Conservation (phyloP, 1,139 yeast genomes). For the Suhomyces guaymorum region DNA sequence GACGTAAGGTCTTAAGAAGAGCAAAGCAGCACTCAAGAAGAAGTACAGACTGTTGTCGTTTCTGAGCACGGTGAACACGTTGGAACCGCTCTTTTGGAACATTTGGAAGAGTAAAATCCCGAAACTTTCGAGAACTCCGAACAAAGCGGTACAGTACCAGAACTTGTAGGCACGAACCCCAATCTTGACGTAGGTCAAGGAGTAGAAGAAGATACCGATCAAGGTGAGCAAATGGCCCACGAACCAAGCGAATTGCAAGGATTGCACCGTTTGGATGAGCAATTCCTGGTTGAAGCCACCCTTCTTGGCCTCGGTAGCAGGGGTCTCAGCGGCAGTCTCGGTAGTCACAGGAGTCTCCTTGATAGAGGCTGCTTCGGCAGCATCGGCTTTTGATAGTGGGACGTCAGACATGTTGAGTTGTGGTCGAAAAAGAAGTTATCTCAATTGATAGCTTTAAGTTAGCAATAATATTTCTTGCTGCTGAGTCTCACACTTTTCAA, state of each 20-base stretch:
- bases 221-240: conserved; percentile 72
- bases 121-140: conserved; percentile 72
- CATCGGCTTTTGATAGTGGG: conserved; percentile 4
- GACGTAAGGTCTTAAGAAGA: conserved; percentile 53
- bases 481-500: conserved; percentile 2
- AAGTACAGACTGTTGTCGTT: conserved; percentile 75
- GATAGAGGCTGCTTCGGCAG: conserved; percentile 1
- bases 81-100: conserved; percentile 33
- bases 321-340: conserved; percentile 1
- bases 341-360: not conserved
- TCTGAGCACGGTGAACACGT: conserved; percentile 28
- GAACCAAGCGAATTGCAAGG: conserved; percentile 64
- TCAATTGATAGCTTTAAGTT: no score
- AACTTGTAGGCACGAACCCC: conserved; percentile 29
- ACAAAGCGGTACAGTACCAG: conserved; percentile 62
- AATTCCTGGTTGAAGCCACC: conserved; percentile 15
- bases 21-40: conserved; percentile 57
- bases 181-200: conserved; percentile 42
- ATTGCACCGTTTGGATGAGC: conserved; percentile 17
- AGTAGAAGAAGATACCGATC: conserved; percentile 52
- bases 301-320: conserved; percentile 12
- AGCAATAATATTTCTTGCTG: conserved; percentile 8
- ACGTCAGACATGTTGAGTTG: conserved; percentile 7
- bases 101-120: conserved; percentile 72
- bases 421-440: no score